phyloP scores from a whole-genome alignment of 177 flowering plant genomes.

The Vitis hybrid region DNA sequence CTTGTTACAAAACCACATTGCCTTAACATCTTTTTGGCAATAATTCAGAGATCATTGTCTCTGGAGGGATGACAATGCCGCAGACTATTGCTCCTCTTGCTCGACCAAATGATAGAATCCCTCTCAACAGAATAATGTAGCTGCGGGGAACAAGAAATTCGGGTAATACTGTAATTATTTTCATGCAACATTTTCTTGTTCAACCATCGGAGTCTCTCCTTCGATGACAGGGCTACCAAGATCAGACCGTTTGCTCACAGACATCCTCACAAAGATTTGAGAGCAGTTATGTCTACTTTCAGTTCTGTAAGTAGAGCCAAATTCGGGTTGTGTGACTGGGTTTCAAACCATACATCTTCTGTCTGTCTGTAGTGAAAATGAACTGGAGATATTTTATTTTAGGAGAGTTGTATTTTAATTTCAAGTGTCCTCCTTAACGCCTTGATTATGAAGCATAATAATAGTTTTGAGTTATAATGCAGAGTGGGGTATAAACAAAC shows the following conservation, averaged over 20 bases:
- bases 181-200: neutral
- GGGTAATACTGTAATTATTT: neutral
- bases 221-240: neutral
- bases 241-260: neutral
- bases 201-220: neutral
- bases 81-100: constrained; percentile 60
- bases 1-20: neutral
- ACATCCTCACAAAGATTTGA: neutral
- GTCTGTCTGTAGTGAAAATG: no score
- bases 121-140: constrained; percentile 49
- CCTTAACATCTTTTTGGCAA: constrained; percentile 10
- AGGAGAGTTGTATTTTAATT: no score
- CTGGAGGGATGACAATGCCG: constrained; percentile 99
- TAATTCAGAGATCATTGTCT: constrained; percentile 83
- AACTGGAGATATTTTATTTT: no score
- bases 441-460: no score
- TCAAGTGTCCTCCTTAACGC: no score
- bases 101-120: constrained; percentile 55
- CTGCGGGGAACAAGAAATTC: neutral
- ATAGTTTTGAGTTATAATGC: no score
- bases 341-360: neutral
- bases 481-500: no score
- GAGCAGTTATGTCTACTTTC: neutral
- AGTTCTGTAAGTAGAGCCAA: neutral
- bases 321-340: neutral